Conservation (phyloP, 768 basidiomycete genomes). For the Suillus plorans region DNA sequence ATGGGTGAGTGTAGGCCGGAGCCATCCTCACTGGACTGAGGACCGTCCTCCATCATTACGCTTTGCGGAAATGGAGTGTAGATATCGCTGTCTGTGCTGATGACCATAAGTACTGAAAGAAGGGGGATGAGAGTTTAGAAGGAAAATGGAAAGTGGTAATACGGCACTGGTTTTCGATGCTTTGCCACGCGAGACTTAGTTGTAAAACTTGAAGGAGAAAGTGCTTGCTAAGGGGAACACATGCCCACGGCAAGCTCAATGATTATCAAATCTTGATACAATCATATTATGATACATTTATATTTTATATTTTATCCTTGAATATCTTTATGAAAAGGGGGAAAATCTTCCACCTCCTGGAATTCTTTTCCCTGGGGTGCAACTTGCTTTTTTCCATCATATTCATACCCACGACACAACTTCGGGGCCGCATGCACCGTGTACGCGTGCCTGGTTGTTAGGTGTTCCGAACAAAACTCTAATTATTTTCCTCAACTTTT, state of each 20-base stretch:
- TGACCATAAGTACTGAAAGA: constrained; percentile 48
- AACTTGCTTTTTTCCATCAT: constrained; percentile 1
- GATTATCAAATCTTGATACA: not conserved
- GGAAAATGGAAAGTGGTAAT: constrained; percentile 24
- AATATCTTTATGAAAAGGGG: not conserved
- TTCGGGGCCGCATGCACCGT: constrained; percentile 20
- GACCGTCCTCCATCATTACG: constrained; percentile 60
- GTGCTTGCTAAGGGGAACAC: constrained; percentile 33
- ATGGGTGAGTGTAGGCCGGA: constrained; percentile 75
- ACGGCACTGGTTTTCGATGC: constrained; percentile 31
- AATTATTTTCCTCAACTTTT: constrained; percentile 8
- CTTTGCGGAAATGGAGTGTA: constrained; percentile 55
- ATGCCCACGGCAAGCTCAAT: constrained; percentile 38
- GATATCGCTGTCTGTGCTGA: constrained; percentile 51
- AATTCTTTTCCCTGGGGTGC: constrained; percentile 7
- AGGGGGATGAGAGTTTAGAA: constrained; percentile 20
- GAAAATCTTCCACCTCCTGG: constrained; percentile 2
- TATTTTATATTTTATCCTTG: not conserved
- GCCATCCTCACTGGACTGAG: constrained; percentile 73
- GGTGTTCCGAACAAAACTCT: constrained; percentile 19
- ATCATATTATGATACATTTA: not conserved
- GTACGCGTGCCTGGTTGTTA: constrained; percentile 30
- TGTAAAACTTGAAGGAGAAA: constrained; percentile 16
- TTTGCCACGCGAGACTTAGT: constrained; percentile 45
- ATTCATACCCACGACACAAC: constrained; percentile 10